Percentiles rank a stretch among this genome's conserved stretches.
phyloP scores from a whole-genome alignment of 202 grass and related monocot species.

The Elaeis oleifera region DNA sequence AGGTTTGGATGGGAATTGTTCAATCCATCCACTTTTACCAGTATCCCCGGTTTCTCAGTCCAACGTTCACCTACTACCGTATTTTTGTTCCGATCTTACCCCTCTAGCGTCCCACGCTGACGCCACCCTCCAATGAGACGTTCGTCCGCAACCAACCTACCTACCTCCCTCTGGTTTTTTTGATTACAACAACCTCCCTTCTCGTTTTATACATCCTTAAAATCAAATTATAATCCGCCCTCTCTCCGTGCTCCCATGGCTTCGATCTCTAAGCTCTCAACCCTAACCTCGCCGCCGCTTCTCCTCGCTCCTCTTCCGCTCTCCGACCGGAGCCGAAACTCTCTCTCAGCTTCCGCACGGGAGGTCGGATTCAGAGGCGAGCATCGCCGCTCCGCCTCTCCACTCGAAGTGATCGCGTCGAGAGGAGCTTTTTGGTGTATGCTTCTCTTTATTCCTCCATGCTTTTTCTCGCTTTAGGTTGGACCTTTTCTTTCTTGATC shows the following conservation, averaged over 20 bases:
- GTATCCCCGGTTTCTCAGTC: too few species aligned
- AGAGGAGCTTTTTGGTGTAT: constrained; percentile 26
- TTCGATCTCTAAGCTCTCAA: constrained; percentile 60
- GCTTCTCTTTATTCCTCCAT: neutral
- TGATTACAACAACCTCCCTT: too few species aligned
- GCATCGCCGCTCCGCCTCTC: constrained; percentile 25
- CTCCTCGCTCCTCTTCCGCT: constrained; percentile 23
- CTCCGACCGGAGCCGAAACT: constrained; percentile 26
- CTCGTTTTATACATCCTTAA: too few species aligned
- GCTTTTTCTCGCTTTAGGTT: neutral
- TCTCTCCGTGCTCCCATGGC: constrained; percentile 39
- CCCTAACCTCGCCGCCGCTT: constrained; percentile 28
- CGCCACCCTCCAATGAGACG: too few species aligned
- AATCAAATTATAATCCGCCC: too few species aligned
- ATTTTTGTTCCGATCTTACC: too few species aligned
- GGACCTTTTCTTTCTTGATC: neutral
- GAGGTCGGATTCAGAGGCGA: constrained; percentile 6
- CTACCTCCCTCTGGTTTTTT: too few species aligned
- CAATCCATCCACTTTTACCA: too few species aligned
- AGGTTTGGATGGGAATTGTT: too few species aligned
- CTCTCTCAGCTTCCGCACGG: constrained; percentile 20
- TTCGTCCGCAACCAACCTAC: too few species aligned
- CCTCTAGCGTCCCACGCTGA: too few species aligned
- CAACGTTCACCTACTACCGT: too few species aligned
- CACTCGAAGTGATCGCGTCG: constrained; percentile 15